Base-by-base conservation (phyloP, 257 asterid species). In the Scutellaria baicalensis region DNA sequence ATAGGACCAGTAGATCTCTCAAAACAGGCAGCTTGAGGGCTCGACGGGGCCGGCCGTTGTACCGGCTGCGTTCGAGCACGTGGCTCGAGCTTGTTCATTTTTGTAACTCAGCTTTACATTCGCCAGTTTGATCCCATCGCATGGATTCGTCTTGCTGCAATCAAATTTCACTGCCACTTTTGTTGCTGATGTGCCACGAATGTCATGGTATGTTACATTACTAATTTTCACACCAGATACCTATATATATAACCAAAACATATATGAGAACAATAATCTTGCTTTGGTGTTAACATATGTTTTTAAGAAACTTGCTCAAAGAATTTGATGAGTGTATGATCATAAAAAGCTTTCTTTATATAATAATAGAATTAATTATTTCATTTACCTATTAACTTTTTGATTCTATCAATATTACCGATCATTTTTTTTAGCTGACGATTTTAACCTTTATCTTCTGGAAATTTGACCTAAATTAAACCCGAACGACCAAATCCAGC, bases 141-240 rank as follows among this genome's bases (percentile, higher is more conserved):
- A 89, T 0, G 96, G 96, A 10, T 56, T 74, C 33, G 20, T 43
- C 64, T 79, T 70, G 80, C 95, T 89, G 63, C 96, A 89, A 10
- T 81, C 86, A 17, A 89, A 87, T 35, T 78, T 89, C 49, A 87
- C 84, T 0, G 90, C 95, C 0, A 87, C 81, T 69, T 79, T 68
- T 12, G 89, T 87, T 12, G 95, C 85, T 0, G 96, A 87, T 23
- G 95, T 82, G 54, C 96, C 95, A 1, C 73, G 75, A 21, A 87
- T 62, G 56, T 85, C 83, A 8, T 73, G 73, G 21, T 89, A 89
- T 1, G 71, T 79, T 5, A 87, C 82, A 1, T 85, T 85, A 3
- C 82, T 83, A 5, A 87, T 76, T 73, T 80, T 73, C 64, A 89
- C 83, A 0, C 96, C 94, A 0, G 92, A 89, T 36, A 17, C 77